Evolutionary conservation across 192 early-diverging fungal species (phyloP), one percentile per base, ranked within the genome.

Genomic region (Chytriomyces confervae): DNA sequence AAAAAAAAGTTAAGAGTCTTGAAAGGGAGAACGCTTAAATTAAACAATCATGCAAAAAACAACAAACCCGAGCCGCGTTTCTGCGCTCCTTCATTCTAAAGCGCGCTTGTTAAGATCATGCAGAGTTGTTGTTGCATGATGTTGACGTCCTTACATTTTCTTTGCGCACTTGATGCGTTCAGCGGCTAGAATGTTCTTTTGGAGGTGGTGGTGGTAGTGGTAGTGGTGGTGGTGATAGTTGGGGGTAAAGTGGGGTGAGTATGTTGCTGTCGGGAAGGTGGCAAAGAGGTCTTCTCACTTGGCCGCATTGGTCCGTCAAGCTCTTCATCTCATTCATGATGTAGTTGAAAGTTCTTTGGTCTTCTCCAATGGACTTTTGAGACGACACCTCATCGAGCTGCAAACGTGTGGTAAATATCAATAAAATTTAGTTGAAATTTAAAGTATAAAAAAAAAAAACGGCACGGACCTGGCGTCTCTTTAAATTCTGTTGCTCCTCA

Each of bases 241-340:
- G n/a, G 27, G 0, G 0, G 11, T 16, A 66, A 27, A 57, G 11
- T 3, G 11, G 20, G 53, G 3, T 57, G 53, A 11, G 53, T 2
- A 57, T 57, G 11, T 11, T 57, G 53, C 2, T 57, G 29, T 36
- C 29, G 29, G 20, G 20, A 2, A 3, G 20, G 53, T 0, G 20
- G 53, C 53, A 57, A 57, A 57, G 20, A 57, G 3, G 13, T 2
- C 29, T 36, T 36, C 13, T 57, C 13, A 79, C 77, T 62, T 79
- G 69, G 20, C 63, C 61, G 49, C 77, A 72, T 50, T 79, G 69
- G 24, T 72, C 29, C 62, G 72, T 79, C 36, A 79, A 48, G 43
- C 61, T 68, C 63, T 79, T 79, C 77, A 79, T 79, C 69, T 79
- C 77, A 49, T 79, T 71, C 43, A 79, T 65, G 70, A 79, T 71